Percentiles rank a stretch among this genome's conserved stretches.
These are phyloP conservation scores for Nicotiana obtusifolia DNA, from an alignment of 257 asterid genomes.

Conservation along the genomic window DNA sequence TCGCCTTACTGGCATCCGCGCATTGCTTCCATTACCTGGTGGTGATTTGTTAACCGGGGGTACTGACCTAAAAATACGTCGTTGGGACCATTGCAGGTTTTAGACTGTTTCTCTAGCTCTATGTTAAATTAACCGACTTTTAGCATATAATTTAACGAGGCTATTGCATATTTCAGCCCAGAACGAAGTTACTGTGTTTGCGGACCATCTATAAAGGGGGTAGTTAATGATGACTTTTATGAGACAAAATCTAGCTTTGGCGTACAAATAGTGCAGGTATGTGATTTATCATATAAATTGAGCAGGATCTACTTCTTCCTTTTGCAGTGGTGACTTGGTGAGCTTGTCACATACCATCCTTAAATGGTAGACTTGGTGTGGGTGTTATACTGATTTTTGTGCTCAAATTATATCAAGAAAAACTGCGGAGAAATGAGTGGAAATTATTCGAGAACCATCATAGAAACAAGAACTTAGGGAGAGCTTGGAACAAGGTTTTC, in stretches of 20 bases:
- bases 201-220: slow-evolving; percentile 89
- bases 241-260: slow-evolving; percentile 95
- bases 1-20: slow-evolving; percentile 89
- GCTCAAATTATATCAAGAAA: no score
- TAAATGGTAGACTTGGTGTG: no score
- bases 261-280: slow-evolving; percentile 97
- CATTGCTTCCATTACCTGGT: slow-evolving; percentile 98
- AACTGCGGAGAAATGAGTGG: no score
- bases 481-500: no score
- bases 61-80: slow-evolving; percentile 90
- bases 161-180: slow-evolving; percentile 52
- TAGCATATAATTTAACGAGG: neutral
- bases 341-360: no score
- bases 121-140: neutral
- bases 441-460: no score
- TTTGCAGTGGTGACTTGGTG: slow-evolving; percentile 7
- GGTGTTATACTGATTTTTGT: no score
- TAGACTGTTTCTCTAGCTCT: neutral
- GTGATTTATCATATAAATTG: slow-evolving; percentile 8
- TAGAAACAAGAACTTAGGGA: no score
- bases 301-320: slow-evolving; percentile 10
- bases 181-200: slow-evolving; percentile 85
- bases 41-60: slow-evolving; percentile 98
- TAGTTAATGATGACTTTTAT: slow-evolving; percentile 71
- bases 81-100: slow-evolving; percentile 97